phyloP scores from a whole-genome alignment of 176 grass and related monocot genomes.

The Dendrocalamus sinicus region DNA sequence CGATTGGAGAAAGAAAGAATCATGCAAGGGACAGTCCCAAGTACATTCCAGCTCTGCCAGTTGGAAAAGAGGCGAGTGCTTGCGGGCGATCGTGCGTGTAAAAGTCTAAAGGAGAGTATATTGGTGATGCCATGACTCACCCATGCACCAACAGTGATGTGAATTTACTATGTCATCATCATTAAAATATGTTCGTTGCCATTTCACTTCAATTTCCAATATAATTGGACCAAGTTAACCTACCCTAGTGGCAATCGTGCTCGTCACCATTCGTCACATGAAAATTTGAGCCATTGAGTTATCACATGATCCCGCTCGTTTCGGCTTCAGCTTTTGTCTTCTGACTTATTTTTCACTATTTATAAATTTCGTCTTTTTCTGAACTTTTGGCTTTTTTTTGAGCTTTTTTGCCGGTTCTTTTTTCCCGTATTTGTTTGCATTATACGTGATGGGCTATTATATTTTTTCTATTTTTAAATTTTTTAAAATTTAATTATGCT shows the following conservation, averaged over 20 bases:
- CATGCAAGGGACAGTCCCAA: no score
- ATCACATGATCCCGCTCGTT: neutral
- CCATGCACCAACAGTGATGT: neutral
- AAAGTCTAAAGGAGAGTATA: conserved; percentile 15
- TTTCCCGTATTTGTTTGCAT: no score
- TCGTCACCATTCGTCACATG: neutral
- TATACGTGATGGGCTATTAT: no score
- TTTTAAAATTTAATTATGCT: no score
- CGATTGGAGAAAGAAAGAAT: no score
- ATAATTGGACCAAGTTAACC: neutral
- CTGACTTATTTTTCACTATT: no score
- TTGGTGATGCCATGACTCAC: conserved; percentile 4
- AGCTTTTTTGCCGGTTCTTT: no score
- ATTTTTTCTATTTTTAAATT: no score
- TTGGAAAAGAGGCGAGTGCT: neutral
- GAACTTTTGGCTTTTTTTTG: no score
- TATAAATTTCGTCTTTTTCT: no score
- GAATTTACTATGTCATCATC: neutral
- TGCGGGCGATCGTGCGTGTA: neutral
- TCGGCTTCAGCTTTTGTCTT: no score
- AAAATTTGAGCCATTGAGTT: neutral
- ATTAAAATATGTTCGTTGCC: neutral
- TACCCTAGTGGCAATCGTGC: neutral
- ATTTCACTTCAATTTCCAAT: neutral
- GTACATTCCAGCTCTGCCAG: neutral